phyloP scores from a whole-genome alignment of 495 filamentous ascomycete species.

The Penicillium paradoxum region DNA sequence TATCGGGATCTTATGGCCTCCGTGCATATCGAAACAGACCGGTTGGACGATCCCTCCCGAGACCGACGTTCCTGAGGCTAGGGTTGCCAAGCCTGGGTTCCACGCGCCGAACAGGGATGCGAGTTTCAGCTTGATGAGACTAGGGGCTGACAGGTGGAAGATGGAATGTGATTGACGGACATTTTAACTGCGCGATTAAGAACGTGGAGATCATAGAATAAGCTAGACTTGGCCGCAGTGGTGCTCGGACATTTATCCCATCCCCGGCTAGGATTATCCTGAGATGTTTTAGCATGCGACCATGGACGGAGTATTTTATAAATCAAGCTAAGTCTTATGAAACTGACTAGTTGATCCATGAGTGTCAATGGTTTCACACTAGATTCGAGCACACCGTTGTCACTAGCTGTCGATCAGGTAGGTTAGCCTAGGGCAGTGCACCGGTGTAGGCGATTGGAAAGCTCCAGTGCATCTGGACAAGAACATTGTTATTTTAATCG shows the following conservation, averaged over 20 bases:
- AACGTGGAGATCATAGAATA: slow-evolving; percentile 2
- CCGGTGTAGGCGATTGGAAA: no score
- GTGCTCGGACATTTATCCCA: background rate
- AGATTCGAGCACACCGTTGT: no score
- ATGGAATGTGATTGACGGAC: background rate
- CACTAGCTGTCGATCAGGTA: background rate
- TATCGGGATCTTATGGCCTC: background rate
- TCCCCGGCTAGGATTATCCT: background rate
- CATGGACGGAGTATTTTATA: background rate
- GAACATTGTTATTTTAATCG: no score
- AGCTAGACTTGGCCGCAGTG: background rate
- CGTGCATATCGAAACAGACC: background rate
- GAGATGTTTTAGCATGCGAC: background rate
- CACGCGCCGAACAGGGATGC: slow-evolving; percentile 22
- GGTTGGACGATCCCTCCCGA: slow-evolving; percentile 4
- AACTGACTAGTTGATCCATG: background rate
- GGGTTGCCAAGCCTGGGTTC: slow-evolving; percentile 20
- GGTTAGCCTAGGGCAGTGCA: no score
- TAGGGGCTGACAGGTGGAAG: background rate
- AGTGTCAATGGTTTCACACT: background rate
- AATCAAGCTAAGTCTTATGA: background rate
- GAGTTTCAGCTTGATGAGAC: slow-evolving; percentile 23
- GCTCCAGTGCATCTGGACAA: no score
- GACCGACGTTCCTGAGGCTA: slow-evolving; percentile 11
- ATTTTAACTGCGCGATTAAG: background rate